phyloP scores from a whole-genome alignment of 1,284 basidiomycete species.

The Cryptococcus sp. region DNA sequence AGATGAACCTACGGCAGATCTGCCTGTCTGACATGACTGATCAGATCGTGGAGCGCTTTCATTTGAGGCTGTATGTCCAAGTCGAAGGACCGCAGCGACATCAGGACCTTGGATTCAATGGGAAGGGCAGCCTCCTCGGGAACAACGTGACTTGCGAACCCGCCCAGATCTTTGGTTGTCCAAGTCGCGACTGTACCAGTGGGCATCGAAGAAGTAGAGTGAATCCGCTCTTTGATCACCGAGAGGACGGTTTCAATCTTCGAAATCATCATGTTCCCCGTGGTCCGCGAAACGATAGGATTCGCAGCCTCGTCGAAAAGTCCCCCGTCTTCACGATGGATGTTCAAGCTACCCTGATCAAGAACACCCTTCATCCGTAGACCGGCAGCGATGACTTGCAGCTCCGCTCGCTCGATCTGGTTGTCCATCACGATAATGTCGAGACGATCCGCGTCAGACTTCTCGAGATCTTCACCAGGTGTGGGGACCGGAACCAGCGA shows the following conservation, averaged over 20 bases:
- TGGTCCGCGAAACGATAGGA: too few relatives aligned
- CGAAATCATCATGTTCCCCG: not conserved
- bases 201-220: not conserved
- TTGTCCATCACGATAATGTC: constrained; percentile 12
- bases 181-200: too few relatives aligned
- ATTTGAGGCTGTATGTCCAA: too few relatives aligned
- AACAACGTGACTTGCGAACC: too few relatives aligned
- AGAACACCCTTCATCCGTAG: constrained; percentile 11
- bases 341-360: not conserved
- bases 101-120: too few relatives aligned
- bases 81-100: too few relatives aligned
- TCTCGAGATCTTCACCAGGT: not conserved
- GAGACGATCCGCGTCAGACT: not conserved
- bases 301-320: too few relatives aligned
- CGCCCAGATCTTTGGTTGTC: too few relatives aligned
- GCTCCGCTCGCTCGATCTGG: constrained; percentile 9
- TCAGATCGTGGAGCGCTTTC: too few relatives aligned
- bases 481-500: constrained; percentile 4
- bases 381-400: constrained; percentile 17
- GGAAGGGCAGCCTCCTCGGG: too few relatives aligned
- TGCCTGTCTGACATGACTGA: too few relatives aligned
- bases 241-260: not conserved
- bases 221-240: constrained; percentile 12
- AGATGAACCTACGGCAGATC: not conserved
- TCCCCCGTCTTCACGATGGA: not conserved